These are phyloP conservation scores for Chloropicon primus DNA, from an alignment of 139 green algal species.

Conservation along the genomic window DNA sequence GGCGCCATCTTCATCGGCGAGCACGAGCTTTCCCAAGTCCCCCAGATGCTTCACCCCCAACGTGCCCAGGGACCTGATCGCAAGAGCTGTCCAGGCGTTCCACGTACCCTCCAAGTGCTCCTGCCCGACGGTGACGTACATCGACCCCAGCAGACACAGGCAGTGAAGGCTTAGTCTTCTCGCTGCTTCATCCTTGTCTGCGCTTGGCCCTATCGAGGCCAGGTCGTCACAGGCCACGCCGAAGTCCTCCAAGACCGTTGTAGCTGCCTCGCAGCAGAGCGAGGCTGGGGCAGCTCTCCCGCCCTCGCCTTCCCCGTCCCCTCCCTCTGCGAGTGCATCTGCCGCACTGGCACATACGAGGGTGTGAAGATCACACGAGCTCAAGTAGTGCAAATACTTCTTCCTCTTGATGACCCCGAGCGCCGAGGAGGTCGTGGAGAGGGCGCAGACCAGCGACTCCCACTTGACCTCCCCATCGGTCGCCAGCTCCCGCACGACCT, in stretches of 20 bases:
- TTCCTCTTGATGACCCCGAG: neutral
- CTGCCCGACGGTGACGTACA: neutral
- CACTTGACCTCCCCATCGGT: neutral
- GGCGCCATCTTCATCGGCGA: neutral
- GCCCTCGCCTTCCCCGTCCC: neutral
- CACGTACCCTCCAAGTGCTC: neutral
- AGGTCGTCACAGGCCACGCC: neutral
- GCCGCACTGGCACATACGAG: neutral
- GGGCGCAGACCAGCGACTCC: neutral
- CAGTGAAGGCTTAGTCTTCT: neutral
- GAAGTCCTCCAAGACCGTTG: too few species aligned
- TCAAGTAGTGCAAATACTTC: neutral
- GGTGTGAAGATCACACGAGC: neutral
- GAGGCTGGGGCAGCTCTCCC: too few species aligned
- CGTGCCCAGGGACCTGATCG: neutral
- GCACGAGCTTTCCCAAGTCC: neutral
- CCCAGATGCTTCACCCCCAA: neutral
- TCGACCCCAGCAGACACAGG: neutral
- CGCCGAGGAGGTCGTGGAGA: neutral
- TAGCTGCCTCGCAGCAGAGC: too few species aligned
- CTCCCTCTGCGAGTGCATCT: neutral
- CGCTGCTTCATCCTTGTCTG: neutral
- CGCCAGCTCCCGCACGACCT: neutral
- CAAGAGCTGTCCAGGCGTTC: neutral
- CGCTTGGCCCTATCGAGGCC: neutral